A percentile compares a stretch with the other conserved stretches of the same genome.
phyloP scores from a whole-genome alignment of 257 asterid genomes.

The Solanum paucissectum region DNA sequence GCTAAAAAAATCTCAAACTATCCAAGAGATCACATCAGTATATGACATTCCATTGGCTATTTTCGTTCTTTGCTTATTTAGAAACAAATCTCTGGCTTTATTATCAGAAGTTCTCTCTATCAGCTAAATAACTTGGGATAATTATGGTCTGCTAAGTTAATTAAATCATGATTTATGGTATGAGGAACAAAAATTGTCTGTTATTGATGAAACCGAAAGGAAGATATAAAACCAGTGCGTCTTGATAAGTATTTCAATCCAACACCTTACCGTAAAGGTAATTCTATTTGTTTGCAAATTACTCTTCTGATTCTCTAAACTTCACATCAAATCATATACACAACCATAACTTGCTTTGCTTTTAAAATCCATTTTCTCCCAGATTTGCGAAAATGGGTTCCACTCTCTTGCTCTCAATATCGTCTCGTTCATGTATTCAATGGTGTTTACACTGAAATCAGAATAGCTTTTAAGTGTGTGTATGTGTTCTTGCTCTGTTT shows the following conservation, averaged over 20 bases:
- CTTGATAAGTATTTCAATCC: neutral
- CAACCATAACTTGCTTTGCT: neutral
- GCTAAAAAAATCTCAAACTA: neutral
- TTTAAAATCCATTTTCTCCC: constrained; percentile 21
- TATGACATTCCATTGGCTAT: neutral
- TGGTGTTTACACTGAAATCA: constrained; percentile 10
- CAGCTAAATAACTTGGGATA: neutral
- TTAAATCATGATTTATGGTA: neutral
- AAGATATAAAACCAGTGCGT: neutral
- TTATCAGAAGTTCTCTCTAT: neutral
- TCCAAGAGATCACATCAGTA: neutral
- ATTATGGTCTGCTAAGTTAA: neutral
- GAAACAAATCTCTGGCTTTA: neutral
- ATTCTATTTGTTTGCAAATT: neutral
- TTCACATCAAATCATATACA: constrained; percentile 5
- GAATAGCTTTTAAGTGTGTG: neutral
- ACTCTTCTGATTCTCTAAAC: neutral
- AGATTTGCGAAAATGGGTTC: constrained; percentile 41
- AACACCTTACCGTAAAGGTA: neutral
- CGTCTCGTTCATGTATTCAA: constrained; percentile 45
- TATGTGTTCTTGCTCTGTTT: constrained; percentile 59
- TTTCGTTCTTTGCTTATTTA: neutral
- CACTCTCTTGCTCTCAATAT: constrained; percentile 39
- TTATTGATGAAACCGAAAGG: neutral
- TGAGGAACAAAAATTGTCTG: neutral